Base-by-base conservation (phyloP, 257 asterid genomes). In the Solanum tarapatanum region DNA sequence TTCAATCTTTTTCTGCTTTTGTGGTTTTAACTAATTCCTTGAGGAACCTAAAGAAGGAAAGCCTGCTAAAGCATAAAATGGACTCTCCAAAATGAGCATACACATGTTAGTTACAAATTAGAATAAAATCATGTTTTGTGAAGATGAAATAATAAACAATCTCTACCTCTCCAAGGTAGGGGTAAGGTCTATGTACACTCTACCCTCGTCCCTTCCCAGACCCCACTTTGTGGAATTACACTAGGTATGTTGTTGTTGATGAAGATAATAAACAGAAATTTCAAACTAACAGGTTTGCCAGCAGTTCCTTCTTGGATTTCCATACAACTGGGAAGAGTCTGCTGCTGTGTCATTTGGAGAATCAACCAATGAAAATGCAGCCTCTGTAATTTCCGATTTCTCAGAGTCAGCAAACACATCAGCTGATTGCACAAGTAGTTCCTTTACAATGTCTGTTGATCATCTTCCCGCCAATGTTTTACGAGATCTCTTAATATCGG, bases 321-420 rank as follows among this genome's bases (percentile, higher is more conserved):
- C 98, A 7, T 90, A 91, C 48, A 86, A 93, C 91, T 96, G 97
- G 98, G 96, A 93, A 90, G 94, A 94, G 43, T 91, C 77, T 84
- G 83, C 92, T 83, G 83, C 89, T 43, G 13, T 68, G 43, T 90
- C 92, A 72, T 89, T 83, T 87, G 90, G 88, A 91, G 92, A 91
- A 83, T 69, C 89, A 87, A 69, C 69, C 64, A 32, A 37, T 16
- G 37, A 41, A 51, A 64, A 87, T 77, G 75, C 60, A 87, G 80
- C 87, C 33, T 82, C 72, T 58, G 79, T 28, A 87, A 41, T 66
- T 73, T 43, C 86, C 45, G 87, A 86, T 68, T 89, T 90, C 68
- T 73, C 86, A 87, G 91, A 87, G 39, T 55, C n/a, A 73, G 83
- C 62, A 83, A 87, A 21, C 6, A 28, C 88, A 23, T 86, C 89